Conservation (phyloP, 768 basidiomycete genomes). For the Omphalotus guepiniiformis region DNA sequence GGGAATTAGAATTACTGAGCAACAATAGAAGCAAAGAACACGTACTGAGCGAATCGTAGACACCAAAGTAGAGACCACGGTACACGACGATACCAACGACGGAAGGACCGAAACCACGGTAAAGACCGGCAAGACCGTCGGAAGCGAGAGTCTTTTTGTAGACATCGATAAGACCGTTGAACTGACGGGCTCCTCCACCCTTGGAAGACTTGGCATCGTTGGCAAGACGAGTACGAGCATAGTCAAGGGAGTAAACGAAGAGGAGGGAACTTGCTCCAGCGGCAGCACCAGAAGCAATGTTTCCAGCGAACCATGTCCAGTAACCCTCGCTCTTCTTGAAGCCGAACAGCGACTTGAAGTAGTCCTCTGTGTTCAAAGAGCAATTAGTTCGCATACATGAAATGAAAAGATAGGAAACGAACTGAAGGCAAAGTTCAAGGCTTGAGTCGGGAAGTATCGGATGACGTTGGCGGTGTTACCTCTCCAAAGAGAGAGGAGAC, state of each 20-base stretch:
- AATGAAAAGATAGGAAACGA: slow-evolving; percentile 24
- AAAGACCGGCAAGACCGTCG: slow-evolving; percentile 82
- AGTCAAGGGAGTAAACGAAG: slow-evolving; percentile 89
- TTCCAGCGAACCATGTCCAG: slow-evolving; percentile 82
- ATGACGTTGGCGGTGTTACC: slow-evolving; percentile 92
- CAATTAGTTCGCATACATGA: not conserved
- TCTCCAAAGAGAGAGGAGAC: slow-evolving; percentile 76
- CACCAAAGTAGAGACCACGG: slow-evolving; percentile 83
- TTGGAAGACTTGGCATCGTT: slow-evolving; percentile 79
- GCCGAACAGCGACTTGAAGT: slow-evolving; percentile 84
- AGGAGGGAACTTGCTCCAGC: slow-evolving; percentile 83
- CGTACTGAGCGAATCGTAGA: slow-evolving; percentile 68
- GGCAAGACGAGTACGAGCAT: slow-evolving; percentile 84
- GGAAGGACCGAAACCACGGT: slow-evolving; percentile 85
- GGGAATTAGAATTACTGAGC: slow-evolving; percentile 19
- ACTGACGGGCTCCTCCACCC: slow-evolving; percentile 68
- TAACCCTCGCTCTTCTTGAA: slow-evolving; percentile 85
- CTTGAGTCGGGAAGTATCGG: slow-evolving; percentile 90
- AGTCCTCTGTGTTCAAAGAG: slow-evolving; percentile 50
- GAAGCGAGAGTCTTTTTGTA: slow-evolving; percentile 79
- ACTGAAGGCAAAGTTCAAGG: slow-evolving; percentile 90
- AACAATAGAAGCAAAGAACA: slow-evolving; percentile 11
- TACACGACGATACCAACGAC: slow-evolving; percentile 87
- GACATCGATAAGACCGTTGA: slow-evolving; percentile 81
- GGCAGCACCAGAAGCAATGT: slow-evolving; percentile 81